These are phyloP conservation scores for Rhodamnia argentea DNA, from an alignment of 345 rosid species.

Conservation along the genomic window DNA sequence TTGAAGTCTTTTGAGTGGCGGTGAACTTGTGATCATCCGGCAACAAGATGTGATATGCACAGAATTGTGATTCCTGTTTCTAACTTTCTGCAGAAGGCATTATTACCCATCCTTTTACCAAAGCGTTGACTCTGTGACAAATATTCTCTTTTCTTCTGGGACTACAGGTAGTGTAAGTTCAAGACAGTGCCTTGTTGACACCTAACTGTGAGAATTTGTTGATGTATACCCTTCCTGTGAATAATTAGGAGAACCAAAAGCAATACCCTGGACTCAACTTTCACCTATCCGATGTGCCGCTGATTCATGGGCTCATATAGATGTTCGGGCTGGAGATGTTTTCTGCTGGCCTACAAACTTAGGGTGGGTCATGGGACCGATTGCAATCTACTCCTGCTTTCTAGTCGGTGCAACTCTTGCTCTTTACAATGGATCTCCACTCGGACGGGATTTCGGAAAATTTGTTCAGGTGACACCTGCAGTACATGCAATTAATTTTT, in stretches of 20 bases:
- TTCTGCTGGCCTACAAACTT: slow-evolving; percentile 93
- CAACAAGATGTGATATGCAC: background rate
- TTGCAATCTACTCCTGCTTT: slow-evolving; percentile 52
- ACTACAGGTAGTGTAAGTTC: slow-evolving; percentile 53
- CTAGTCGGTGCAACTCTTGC: slow-evolving; percentile 75
- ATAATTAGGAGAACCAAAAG: slow-evolving; percentile 83
- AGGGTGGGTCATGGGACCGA: slow-evolving; percentile 95
- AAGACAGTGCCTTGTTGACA: background rate
- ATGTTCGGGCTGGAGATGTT: slow-evolving; percentile 43
- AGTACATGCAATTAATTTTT: slow-evolving; percentile 10
- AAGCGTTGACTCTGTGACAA: slow-evolving; percentile 44
- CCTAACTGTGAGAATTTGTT: background rate
- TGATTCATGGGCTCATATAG: slow-evolving; percentile 62
- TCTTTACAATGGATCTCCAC: slow-evolving; percentile 88
- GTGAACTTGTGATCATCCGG: background rate
- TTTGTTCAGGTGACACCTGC: slow-evolving; percentile 44
- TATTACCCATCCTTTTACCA: slow-evolving; percentile 39
- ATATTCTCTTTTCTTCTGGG: slow-evolving; percentile 90
- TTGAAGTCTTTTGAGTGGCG: background rate
- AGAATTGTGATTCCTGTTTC: background rate
- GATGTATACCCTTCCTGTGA: background rate
- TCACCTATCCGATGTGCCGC: slow-evolving; percentile 54
- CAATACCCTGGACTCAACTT: slow-evolving; percentile 87
- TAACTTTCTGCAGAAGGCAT: slow-evolving; percentile 25
- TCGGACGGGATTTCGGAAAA: slow-evolving; percentile 69